Evolutionary conservation across 1,284 basidiomycete genomes (phyloP).

Genomic region (Puccinia coronata): DNA sequence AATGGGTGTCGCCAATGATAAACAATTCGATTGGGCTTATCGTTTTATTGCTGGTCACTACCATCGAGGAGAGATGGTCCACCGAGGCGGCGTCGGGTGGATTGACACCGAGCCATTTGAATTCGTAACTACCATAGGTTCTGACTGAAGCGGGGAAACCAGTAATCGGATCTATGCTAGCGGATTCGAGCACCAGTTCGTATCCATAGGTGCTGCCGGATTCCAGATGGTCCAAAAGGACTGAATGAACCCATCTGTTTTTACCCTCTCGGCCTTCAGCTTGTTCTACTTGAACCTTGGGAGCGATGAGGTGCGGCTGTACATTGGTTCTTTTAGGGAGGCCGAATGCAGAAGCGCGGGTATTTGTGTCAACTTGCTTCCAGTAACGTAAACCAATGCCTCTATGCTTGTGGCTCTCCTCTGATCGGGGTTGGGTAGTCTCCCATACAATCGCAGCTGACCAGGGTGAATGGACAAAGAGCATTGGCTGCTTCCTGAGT

Average conservation of each 20-base stretch:
- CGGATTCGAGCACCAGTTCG: constrained; percentile 46
- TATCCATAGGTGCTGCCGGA: constrained; percentile 50
- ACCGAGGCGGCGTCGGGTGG: constrained; percentile 40
- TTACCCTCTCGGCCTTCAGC: constrained; percentile 18
- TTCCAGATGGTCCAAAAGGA: constrained; percentile 40
- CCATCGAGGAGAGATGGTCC: constrained; percentile 24
- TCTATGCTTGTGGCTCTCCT: constrained; percentile 24
- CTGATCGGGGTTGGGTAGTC: constrained; percentile 50
- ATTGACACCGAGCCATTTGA: constrained; percentile 50
- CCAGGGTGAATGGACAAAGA: constrained; percentile 52
- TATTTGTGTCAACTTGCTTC: constrained; percentile 39
- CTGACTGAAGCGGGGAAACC: constrained; percentile 15
- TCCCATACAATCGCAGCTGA: constrained; percentile 54
- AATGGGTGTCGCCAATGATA: constrained; percentile 54
- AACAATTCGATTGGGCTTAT: constrained; percentile 51
- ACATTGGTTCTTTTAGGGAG: constrained; percentile 25
- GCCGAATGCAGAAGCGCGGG: constrained; percentile 10
- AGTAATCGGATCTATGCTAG: not conserved
- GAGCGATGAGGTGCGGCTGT: constrained; percentile 23
- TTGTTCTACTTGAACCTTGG: constrained; percentile 33
- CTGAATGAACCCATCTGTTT: constrained; percentile 51
- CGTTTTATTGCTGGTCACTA: constrained; percentile 17
- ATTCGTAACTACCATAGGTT: constrained; percentile 31
- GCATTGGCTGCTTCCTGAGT: constrained; percentile 53
- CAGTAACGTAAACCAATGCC: constrained; percentile 41